Conservation (phyloP, 495 filamentous ascomycete genomes). For the Massariosphaeria phaeospora region DNA sequence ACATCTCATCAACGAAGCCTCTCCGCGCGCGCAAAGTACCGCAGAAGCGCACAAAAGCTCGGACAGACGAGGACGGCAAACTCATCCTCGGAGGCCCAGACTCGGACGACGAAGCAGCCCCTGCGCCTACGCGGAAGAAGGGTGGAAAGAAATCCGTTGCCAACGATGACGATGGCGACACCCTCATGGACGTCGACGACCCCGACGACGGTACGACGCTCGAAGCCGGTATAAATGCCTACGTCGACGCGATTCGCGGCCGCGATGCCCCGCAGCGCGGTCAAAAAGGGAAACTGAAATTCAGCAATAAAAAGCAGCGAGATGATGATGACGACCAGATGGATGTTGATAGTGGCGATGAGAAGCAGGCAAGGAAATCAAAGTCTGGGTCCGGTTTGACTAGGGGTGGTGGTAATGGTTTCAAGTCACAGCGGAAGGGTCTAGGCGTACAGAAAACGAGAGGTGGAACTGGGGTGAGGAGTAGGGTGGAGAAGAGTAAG, state of each 20-base stretch:
- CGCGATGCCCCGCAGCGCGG: constrained; percentile 77
- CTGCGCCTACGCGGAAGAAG: constrained; percentile 12
- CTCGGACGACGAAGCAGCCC: not conserved
- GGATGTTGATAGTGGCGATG: constrained; percentile 52
- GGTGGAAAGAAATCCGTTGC: constrained; percentile 49
- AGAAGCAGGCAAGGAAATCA: constrained; percentile 10
- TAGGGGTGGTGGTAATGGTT: constrained; percentile 23
- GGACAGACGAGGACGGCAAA: constrained; percentile 77
- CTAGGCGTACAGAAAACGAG: constrained; percentile 46
- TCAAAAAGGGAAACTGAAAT: constrained; percentile 81
- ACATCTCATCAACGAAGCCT: constrained; percentile 88
- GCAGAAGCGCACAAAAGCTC: constrained; percentile 55
- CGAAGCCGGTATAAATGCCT: constrained; percentile 73
- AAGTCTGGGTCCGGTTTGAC: constrained; percentile 9
- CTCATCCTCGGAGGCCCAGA: constrained; percentile 65
- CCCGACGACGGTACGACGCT: constrained; percentile 42
- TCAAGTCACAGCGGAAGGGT: constrained; percentile 37
- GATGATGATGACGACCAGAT: constrained; percentile 65
- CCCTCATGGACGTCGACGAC: constrained; percentile 42
- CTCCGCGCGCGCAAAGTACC: constrained; percentile 44
- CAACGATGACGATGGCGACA: constrained; percentile 59
- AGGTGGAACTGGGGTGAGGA: constrained; percentile 31
- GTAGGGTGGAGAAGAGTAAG: constrained; percentile 12
- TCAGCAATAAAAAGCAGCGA: constrained; percentile 63
- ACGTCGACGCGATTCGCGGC: constrained; percentile 83